phyloP scores from a whole-genome alignment of 2,329 filamentous ascomycete species.

The Phaeosphaeria sp. region DNA sequence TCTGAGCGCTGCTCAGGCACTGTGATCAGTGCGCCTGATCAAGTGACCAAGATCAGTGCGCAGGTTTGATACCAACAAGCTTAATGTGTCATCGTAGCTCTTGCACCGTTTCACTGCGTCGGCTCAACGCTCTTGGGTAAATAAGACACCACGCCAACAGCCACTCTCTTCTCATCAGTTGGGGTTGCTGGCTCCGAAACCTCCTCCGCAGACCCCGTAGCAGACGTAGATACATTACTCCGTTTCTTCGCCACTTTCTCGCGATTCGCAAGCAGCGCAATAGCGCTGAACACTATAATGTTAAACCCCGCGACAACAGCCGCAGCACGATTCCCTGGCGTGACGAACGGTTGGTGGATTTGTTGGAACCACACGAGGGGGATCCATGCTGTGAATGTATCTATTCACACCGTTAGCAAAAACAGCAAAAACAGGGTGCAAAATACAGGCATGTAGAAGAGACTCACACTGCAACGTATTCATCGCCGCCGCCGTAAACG shows the following conservation, averaged over 20 bases:
- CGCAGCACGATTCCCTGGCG: conserved; percentile 16
- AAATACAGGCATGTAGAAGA: too few relatives aligned
- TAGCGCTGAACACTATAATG: conserved; percentile 15
- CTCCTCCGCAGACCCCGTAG: not conserved
- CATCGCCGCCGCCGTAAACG: conserved; percentile 15
- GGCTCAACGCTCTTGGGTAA: not conserved
- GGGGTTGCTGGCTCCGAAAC: not conserved
- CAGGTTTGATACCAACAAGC: too few relatives aligned
- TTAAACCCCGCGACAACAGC: conserved; percentile 19
- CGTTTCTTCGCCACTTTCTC: not conserved
- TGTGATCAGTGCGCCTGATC: too few relatives aligned
- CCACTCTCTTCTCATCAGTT: not conserved
- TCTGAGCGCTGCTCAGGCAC: too few relatives aligned
- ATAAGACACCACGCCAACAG: not conserved
- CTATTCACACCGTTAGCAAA: not conserved
- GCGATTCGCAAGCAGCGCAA: conserved; percentile 7
- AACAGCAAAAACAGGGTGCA: not conserved
- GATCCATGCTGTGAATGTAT: conserved; percentile 18
- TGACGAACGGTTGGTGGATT: conserved; percentile 16
- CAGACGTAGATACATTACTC: not conserved
- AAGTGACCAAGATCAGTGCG: too few relatives aligned
- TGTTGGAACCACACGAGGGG: conserved; percentile 23
- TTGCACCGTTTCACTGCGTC: not conserved
- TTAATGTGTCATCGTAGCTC: too few relatives aligned
- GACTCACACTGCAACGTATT: conserved; percentile 15